Percentiles rank a stretch among this genome's conserved stretches.
These are phyloP conservation scores for Davidsoniella virescens DNA, from an alignment of 2,329 filamentous ascomycete species.

Conservation along the genomic window DNA sequence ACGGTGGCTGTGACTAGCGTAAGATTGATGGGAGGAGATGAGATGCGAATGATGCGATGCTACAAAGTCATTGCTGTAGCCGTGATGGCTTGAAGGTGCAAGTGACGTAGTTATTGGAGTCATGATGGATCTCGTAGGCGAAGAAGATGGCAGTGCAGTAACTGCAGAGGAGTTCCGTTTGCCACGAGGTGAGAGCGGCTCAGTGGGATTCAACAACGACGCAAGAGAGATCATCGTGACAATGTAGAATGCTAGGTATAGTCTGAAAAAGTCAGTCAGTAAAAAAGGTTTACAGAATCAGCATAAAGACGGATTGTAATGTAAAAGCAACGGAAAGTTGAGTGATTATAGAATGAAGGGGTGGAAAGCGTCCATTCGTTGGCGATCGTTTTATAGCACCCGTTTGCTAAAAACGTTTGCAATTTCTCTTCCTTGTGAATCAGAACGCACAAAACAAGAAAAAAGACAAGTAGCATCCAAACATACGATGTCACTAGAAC, in stretches of 20 bases:
- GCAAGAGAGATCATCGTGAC: slow-evolving; percentile 44
- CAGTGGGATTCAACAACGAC: slow-evolving; percentile 48
- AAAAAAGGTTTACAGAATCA: too few species aligned
- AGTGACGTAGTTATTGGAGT: neutral
- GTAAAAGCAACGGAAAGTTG: neutral
- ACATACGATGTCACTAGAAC: too few species aligned
- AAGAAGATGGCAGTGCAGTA: neutral
- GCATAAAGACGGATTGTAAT: too few species aligned
- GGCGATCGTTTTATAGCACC: neutral
- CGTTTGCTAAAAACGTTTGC: neutral
- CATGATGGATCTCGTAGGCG: neutral
- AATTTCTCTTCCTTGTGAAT: too few species aligned
- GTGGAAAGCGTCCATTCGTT: neutral
- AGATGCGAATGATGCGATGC: neutral
- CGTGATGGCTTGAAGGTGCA: too few species aligned
- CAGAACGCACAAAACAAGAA: too few species aligned
- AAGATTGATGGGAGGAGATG: neutral
- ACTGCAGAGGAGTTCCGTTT: neutral
- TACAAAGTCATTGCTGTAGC: too few species aligned
- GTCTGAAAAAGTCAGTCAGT: too few species aligned
- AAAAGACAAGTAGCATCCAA: too few species aligned
- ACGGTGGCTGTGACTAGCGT: too few species aligned
- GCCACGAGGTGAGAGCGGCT: slow-evolving; percentile 24
- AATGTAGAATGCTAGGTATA: too few species aligned
- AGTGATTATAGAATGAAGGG: neutral